Conservation (phyloP, 345 rosid genomes). For the Euphorbia pulcherrima region DNA sequence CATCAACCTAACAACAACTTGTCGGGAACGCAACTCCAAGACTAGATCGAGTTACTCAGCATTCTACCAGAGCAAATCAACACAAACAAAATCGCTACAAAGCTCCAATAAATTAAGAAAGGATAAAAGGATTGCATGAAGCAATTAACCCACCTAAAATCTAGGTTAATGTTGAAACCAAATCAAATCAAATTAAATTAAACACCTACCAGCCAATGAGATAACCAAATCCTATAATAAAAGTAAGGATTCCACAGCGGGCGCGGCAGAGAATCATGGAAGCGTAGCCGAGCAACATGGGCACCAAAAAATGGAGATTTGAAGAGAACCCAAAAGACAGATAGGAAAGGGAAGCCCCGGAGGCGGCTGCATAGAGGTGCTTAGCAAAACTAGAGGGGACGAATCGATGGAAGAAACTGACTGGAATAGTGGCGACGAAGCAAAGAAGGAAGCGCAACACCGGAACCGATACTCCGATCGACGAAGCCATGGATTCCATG, state of each 20-base stretch:
- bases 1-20: background rate
- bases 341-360: constrained; percentile 71
- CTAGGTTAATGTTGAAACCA: background rate
- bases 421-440: constrained; percentile 80
- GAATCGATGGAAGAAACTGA: constrained; percentile 57
- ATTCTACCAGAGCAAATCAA: background rate
- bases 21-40: background rate
- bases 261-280: constrained; percentile 70
- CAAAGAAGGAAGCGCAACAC: constrained; percentile 84
- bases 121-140: no score
- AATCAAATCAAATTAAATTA: background rate
- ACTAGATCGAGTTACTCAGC: background rate
- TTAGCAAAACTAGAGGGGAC: constrained; percentile 57
- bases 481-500: constrained; percentile 54
- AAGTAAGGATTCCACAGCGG: constrained; percentile 64
- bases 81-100: background rate
- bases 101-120: background rate
- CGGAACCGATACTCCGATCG: constrained; percentile 80
- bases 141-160: background rate
- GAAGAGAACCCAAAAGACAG: constrained; percentile 85
- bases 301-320: constrained; percentile 82
- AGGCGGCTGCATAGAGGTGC: constrained; percentile 58
- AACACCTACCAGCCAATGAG: constrained; percentile 78
- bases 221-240: constrained; percentile 67
- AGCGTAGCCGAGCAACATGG: constrained; percentile 68